Percentiles rank a stretch among this genome's conserved stretches.
Conservation (phyloP, 805 yeast species). For the Candida glaebosa region DNA sequence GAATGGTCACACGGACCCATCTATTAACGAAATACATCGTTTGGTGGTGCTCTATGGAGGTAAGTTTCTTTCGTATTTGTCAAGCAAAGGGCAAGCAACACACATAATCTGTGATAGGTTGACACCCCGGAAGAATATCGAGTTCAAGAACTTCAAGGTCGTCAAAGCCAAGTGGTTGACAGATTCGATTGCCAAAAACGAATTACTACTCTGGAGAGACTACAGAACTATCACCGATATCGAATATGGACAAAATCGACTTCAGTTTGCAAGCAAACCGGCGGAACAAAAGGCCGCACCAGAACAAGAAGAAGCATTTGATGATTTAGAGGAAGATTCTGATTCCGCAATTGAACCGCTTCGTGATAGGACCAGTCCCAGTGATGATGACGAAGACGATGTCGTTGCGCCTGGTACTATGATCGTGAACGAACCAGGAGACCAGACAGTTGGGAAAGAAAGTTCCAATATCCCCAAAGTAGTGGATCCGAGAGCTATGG, state of each 20-base stretch:
- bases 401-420: too few relatives aligned
- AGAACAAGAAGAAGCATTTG: constrained; percentile 1
- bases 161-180: constrained; percentile 81
- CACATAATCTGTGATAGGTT: constrained; percentile 79
- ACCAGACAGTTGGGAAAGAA: not conserved
- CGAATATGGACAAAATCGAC: constrained; percentile 52
- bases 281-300: too few relatives aligned
- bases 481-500: constrained; percentile 23
- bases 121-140: constrained; percentile 70
- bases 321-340: constrained; percentile 5
- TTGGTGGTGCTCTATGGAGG: constrained; percentile 81
- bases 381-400: too few relatives aligned
- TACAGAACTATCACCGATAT: constrained; percentile 49
- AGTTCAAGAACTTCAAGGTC: constrained; percentile 67
- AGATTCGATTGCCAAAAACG: constrained; percentile 51
- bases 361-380: not conserved
- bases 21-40: constrained; percentile 67
- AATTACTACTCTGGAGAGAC: constrained; percentile 65
- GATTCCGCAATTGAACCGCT: not conserved
- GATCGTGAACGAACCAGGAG: not conserved
- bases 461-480: too few relatives aligned
- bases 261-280: constrained; percentile 17
- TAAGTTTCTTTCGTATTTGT: constrained; percentile 59
- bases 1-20: constrained; percentile 87
- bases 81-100: constrained; percentile 70